Percentiles rank a stretch among this genome's conserved stretches.
phyloP scores from a whole-genome alignment of 2,329 filamentous ascomycete genomes.

The Beauveria australis region DNA sequence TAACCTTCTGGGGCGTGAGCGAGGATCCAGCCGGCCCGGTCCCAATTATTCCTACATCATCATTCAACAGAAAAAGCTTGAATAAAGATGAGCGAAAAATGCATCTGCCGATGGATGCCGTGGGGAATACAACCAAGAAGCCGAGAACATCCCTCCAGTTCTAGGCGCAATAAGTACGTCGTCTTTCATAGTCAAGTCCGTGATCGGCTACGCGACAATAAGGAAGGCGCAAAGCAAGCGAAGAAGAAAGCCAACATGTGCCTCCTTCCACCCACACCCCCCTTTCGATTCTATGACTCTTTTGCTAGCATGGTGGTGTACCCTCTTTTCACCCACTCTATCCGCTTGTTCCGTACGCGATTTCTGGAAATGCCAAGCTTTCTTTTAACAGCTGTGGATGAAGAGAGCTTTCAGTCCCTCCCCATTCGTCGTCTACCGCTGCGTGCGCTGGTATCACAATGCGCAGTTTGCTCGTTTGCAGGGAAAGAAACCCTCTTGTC shows the following conservation, averaged over 20 bases:
- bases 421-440: no score
- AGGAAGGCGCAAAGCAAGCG: neutral
- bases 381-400: neutral
- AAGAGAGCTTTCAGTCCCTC: no score
- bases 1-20: neutral
- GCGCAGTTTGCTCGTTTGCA: no score
- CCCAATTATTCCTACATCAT: neutral
- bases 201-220: neutral
- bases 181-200: neutral
- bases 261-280: neutral
- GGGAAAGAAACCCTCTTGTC: no score
- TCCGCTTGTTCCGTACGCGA: constrained; percentile 2
- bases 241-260: neutral
- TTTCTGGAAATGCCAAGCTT: neutral
- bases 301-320: neutral
- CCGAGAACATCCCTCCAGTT: no score
- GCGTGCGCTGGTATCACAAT: no score
- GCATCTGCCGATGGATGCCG: no score
- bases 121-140: no score
- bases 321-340: neutral
- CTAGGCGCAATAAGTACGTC: neutral
- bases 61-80: no score
- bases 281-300: neutral
- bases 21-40: neutral
- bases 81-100: no score